Conservation (phyloP, 768 basidiomycete genomes). For the Termitomyces sp. region DNA sequence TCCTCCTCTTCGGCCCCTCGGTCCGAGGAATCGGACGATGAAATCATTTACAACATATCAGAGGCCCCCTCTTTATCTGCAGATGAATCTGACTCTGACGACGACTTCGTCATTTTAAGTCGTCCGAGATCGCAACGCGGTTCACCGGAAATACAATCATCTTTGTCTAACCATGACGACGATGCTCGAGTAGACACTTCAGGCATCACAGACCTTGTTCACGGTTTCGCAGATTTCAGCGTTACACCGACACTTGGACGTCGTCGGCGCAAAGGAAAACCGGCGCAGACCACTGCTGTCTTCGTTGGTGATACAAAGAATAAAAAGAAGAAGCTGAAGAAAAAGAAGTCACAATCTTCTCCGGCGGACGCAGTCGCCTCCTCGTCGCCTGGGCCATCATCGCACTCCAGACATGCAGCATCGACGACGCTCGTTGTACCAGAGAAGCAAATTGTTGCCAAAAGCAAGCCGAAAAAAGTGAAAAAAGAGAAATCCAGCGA, state of each 20-base stretch:
- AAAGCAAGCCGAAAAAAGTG: not conserved
- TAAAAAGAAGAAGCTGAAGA: constrained; percentile 1
- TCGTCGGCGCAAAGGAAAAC: not conserved
- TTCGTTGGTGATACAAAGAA: not conserved
- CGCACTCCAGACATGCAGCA: not conserved
- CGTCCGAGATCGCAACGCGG: constrained; percentile 8
- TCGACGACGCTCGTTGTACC: not conserved
- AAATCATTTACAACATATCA: constrained; percentile 47
- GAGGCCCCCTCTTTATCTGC: constrained; percentile 24
- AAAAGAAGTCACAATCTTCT: constrained; percentile 11
- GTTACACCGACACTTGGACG: not conserved
- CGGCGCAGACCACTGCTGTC: not conserved
- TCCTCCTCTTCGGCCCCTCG: constrained; percentile 4
- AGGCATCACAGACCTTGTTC: constrained; percentile 6
- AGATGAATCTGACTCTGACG: constrained; percentile 31
- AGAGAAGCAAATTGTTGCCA: not conserved
- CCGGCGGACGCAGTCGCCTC: constrained; percentile 4
- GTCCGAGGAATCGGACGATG: constrained; percentile 43
- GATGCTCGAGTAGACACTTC: constrained; percentile 3
- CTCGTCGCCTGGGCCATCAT: constrained; percentile 6
- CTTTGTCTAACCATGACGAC: constrained; percentile 6
- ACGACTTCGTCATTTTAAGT: constrained; percentile 45
- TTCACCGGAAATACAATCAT: constrained; percentile 1
- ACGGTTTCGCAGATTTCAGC: constrained; percentile 7
- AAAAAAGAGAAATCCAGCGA: constrained; percentile 12